Evolutionary conservation across 495 filamentous ascomycete genomes (phyloP), one percentile per base, ranked within the genome.

Genomic region (Chaetomium cochliodes): DNA sequence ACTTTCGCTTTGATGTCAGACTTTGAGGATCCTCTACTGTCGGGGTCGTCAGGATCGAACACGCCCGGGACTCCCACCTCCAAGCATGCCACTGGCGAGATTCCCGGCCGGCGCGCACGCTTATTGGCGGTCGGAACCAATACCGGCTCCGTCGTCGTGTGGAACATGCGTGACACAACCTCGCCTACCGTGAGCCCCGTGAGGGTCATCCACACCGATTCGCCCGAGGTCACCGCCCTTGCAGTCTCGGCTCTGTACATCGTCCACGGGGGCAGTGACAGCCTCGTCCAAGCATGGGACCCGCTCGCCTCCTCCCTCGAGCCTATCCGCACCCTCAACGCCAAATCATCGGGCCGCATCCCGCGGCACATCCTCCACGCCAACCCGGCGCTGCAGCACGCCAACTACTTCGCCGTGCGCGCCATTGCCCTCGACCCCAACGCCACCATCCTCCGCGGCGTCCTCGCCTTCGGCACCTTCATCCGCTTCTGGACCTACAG

Each of bases 231-330:
- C 13, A 89, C 93, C 12, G 91, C 86, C 67, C 76, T 98, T n/a
- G 94, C 88, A 7, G 73, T 97, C 23, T 91, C 92, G 2, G 92
- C 92, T 13, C 81, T 98, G 9, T 92, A 93, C 70, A 76, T 98
- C 28, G 88, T 97, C 2, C 92, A 96, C 74, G 94, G 94, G 30
- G 94, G 94, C 50, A 96, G 90, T 67, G 94, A 98, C 74, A 93
- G 94, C 12, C 85, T 98, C 9, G 93, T 98, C 9, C 94, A 98
- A 72, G 90, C 92, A 7, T 98, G 96, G 96, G 94, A 98, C 80
- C 92, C 91, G 23, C 78, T 98, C 26, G 92, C 89, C 2, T 98
- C 94, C 0, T 89, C 84, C 7, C 78, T 84, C 12, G 84, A 87
- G 26, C 92, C 93, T 0, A 85, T 98, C 65, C 87, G 92, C 23